Evolutionary conservation across 2,329 filamentous ascomycete genomes (phyloP).

Genomic region (Thermomyces lanuginosus): DNA sequence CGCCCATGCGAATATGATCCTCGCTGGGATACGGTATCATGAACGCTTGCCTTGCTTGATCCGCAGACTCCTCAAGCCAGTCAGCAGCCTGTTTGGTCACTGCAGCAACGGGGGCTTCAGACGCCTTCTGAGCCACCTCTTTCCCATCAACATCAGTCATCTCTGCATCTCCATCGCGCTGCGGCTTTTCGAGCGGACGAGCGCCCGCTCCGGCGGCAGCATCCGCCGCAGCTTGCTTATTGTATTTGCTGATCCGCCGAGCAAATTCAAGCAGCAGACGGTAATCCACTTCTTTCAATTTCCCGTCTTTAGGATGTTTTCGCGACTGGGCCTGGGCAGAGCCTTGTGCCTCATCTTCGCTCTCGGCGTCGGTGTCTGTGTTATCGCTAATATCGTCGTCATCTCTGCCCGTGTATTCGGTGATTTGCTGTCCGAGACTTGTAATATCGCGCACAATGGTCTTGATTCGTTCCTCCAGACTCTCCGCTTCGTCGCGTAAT

Average conservation of each 20-base stretch:
- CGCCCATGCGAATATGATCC: slow-evolving; percentile 27
- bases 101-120: slow-evolving; percentile 18
- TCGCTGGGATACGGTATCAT: slow-evolving; percentile 30
- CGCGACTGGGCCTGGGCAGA: too few relatives aligned
- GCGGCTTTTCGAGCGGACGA: slow-evolving; percentile 9
- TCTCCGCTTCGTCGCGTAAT: slow-evolving; percentile 25
- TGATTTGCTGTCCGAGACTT: slow-evolving; percentile 25
- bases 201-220: slow-evolving; percentile 15
- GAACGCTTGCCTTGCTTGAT: slow-evolving; percentile 23
- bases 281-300: slow-evolving; percentile 27
- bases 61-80: slow-evolving; percentile 28
- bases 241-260: slow-evolving; percentile 32
- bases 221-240: slow-evolving; percentile 28
- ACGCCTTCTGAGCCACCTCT: slow-evolving; percentile 2
- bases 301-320: slow-evolving; percentile 10
- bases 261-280: slow-evolving; percentile 29
- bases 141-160: slow-evolving; percentile 20
- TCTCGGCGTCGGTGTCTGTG: slow-evolving; percentile 15
- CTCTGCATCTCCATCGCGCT: slow-evolving; percentile 14
- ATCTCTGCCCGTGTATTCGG: slow-evolving; percentile 12
- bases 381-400: slow-evolving; percentile 17
- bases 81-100: slow-evolving; percentile 25
- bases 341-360: slow-evolving; percentile 12
- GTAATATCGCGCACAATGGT: slow-evolving; percentile 26
- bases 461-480: slow-evolving; percentile 26